Evolutionary conservation across 1,284 basidiomycete genomes (phyloP), one percentile per base, ranked within the genome.

Genomic region (Limonomyces culmigenus): DNA sequence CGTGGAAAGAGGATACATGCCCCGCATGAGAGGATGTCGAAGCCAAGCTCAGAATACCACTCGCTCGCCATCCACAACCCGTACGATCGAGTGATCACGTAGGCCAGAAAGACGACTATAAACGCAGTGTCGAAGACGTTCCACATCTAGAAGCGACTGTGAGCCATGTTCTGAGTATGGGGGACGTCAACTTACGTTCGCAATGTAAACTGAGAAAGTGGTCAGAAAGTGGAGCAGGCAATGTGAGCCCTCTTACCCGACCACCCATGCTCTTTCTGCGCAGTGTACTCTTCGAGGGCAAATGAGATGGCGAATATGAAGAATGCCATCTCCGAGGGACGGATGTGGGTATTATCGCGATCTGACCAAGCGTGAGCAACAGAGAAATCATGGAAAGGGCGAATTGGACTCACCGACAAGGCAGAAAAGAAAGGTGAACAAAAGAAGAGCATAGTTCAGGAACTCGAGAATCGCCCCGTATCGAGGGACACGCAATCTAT

Each of bases 1-100:
- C 87, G 67, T 8, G 88, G 87, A 50, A 91, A 84, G 17, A 92
- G 65, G 34, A 92, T 77, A 48, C 86, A 91, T 6, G 83, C 86
- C 5, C 78, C 84, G 46, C 80, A 86, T 3, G 86, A 68, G 21
- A 92, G 63, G 30, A 88, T 65, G 46, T 91, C 85, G 48, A 89
- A 89, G 4, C 78, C 77, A 41, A 81, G 56, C 35, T 74, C 69
- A 2, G 84, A 84, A 0, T 63, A 54, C 6, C 55, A 58, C 16
- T 52, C 70, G 80, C 33, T n/a, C 16, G 15, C 19, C 29, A 33
- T 38, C 8, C 23, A 51, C 12, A 89, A 58, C 1, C 79, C 84
- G 44, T 70, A 67, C 32, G 76, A 56, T 30, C 87, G 68, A 34
- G 87, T 56, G 11, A 51, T 58, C 4, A 83, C 52, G 51, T 86